Evolutionary conservation across 306 rosid genomes (phyloP).

Genomic region (Sicyos edulis): DNA sequence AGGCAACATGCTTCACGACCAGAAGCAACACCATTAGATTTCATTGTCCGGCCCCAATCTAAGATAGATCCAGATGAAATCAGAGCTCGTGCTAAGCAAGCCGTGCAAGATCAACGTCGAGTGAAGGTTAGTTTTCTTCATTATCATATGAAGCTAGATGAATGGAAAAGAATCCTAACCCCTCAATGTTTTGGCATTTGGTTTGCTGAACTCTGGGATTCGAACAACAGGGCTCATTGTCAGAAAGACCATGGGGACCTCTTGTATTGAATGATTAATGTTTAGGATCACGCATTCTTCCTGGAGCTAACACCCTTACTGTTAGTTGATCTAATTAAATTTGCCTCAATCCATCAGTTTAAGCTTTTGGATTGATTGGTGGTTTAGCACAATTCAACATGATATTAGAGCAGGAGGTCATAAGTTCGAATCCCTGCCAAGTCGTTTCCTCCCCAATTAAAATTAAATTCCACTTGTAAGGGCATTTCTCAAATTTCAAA

Average conservation of each 20-base stretch:
- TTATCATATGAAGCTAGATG: background rate
- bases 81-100: constrained; percentile 79
- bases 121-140: constrained; percentile 56
- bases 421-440: too few species aligned
- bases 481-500: too few species aligned
- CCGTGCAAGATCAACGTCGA: constrained; percentile 77
- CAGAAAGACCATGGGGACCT: background rate
- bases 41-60: constrained; percentile 83
- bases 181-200: background rate
- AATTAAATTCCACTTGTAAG: too few species aligned
- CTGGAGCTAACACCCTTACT: background rate
- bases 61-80: constrained; percentile 91
- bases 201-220: background rate
- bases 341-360: too few species aligned
- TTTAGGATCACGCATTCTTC: background rate
- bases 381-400: too few species aligned
- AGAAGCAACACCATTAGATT: constrained; percentile 95
- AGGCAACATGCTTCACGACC: constrained; percentile 80
- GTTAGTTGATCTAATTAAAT: too few species aligned
- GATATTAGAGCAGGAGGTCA: too few species aligned
- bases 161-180: background rate
- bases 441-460: too few species aligned
- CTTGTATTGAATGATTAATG: background rate
- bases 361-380: too few species aligned
- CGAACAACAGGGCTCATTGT: background rate